These are phyloP conservation scores for Colletotrichum neosansevieriae DNA, from an alignment of 2,329 filamentous ascomycete species.

Conservation along the genomic window DNA sequence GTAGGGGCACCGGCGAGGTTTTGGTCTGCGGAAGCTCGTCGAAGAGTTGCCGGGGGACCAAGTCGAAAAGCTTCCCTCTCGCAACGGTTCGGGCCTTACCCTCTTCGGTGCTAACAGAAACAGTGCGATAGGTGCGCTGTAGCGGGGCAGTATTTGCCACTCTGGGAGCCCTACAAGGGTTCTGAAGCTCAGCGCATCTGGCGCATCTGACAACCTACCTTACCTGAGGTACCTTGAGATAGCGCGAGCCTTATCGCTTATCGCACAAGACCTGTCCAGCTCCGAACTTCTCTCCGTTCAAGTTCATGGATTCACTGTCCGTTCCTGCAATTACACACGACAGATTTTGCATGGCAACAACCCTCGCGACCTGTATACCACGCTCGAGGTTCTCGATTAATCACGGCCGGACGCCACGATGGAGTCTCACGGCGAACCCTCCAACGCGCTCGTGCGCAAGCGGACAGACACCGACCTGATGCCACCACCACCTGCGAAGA, in stretches of 20 bases:
- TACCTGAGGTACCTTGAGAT: background rate
- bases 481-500: slow-evolving; percentile 86
- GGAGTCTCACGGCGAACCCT: slow-evolving; percentile 52
- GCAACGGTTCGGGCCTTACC: slow-evolving; percentile 39
- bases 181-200: background rate
- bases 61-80: slow-evolving; percentile 33
- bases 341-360: slow-evolving; percentile 5
- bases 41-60: slow-evolving; percentile 34
- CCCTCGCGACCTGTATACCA: background rate
- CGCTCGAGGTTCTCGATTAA: background rate
- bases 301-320: too few species aligned
- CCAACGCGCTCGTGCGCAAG: slow-evolving; percentile 75
- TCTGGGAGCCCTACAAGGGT: slow-evolving; percentile 25
- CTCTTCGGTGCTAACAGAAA: slow-evolving; percentile 33
- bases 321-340: background rate
- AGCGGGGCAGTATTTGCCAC: slow-evolving; percentile 31
- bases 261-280: background rate
- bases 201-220: too few species aligned
- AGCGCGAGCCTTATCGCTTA: background rate
- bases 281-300: too few species aligned
- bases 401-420: slow-evolving; percentile 46
- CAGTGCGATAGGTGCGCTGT: slow-evolving; percentile 28
- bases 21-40: slow-evolving; percentile 37
- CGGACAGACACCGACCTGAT: slow-evolving; percentile 79
- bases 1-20: slow-evolving; percentile 22